Evolutionary conservation across 495 filamentous ascomycete species (phyloP).

Genomic region (Neurospora sp.): DNA sequence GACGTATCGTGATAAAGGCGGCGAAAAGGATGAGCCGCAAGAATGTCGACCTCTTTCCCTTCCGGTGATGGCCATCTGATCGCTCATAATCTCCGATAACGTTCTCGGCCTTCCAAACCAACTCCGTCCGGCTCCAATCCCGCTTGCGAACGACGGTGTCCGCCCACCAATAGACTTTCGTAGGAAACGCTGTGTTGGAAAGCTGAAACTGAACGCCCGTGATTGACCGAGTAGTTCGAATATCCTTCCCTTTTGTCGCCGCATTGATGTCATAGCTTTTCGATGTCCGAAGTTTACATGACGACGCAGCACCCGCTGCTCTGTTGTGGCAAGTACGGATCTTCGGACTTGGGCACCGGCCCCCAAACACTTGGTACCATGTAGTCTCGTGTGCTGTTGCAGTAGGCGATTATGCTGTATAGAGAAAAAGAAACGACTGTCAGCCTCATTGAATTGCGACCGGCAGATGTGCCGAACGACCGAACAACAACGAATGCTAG

Average conservation of each 20-base stretch:
- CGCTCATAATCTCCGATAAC: not conserved
- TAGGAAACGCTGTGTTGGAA: not conserved
- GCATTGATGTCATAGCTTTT: not conserved
- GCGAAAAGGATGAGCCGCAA: not conserved
- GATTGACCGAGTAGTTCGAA: not conserved
- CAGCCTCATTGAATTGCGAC: not conserved
- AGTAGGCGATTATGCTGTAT: conserved; percentile 85
- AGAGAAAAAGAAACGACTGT: not conserved
- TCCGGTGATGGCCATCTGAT: not conserved
- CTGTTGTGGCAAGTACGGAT: conserved; percentile 93
- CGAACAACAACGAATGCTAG: not conserved
- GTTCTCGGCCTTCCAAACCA: not conserved
- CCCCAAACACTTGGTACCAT: conserved; percentile 99
- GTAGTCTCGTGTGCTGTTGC: conserved; percentile 91
- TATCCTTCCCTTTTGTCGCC: not conserved
- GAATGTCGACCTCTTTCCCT: not conserved
- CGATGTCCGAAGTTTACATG: conserved; percentile 48
- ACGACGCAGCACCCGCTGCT: conserved; percentile 83
- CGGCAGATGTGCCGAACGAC: not conserved
- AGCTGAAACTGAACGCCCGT: not conserved
- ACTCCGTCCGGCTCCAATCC: not conserved
- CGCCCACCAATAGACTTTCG: not conserved
- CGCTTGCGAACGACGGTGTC: not conserved
- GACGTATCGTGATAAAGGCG: not conserved
- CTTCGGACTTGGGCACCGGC: conserved; percentile 81